A percentile compares a stretch with the other conserved stretches of the same genome.
Evolutionary conservation across 495 filamentous ascomycete genomes (phyloP).

Genomic region (Hypomontagnella monticulosa): DNA sequence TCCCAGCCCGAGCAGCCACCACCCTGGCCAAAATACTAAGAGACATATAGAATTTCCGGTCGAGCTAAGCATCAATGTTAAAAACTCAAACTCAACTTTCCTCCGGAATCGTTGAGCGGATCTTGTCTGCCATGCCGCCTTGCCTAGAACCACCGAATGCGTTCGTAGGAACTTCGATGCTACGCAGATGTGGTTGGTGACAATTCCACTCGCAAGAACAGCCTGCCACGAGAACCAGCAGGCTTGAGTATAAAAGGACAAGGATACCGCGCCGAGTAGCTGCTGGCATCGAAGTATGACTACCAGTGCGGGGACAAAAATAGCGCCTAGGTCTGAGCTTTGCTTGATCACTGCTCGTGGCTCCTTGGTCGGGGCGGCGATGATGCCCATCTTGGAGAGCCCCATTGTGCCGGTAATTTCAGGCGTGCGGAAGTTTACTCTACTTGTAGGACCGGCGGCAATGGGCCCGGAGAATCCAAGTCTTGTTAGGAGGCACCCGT

Average conservation of each 20-base stretch:
- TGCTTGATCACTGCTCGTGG: slow-evolving; percentile 36
- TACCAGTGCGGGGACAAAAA: slow-evolving; percentile 39
- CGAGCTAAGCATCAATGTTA: slow-evolving; percentile 53
- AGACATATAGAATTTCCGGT: slow-evolving; percentile 52
- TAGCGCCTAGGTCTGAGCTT: slow-evolving; percentile 33
- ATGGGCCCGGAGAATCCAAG: background rate
- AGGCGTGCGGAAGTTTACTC: background rate
- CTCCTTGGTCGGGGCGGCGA: slow-evolving; percentile 46
- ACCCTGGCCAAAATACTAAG: slow-evolving; percentile 61
- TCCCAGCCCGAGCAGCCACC: slow-evolving; percentile 50
- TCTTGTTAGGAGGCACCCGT: background rate
- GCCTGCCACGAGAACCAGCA: slow-evolving; percentile 37
- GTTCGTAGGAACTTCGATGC: slow-evolving; percentile 21
- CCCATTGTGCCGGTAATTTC: slow-evolving; percentile 9
- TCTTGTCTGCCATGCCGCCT: slow-evolving; percentile 47
- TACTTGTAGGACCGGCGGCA: background rate
- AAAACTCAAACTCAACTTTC: slow-evolving; percentile 56
- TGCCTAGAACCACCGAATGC: slow-evolving; percentile 7
- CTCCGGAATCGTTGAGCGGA: slow-evolving; percentile 45
- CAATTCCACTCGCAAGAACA: slow-evolving; percentile 25
- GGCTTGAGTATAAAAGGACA: slow-evolving; percentile 41
- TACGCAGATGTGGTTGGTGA: slow-evolving; percentile 32
- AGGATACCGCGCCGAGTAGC: slow-evolving; percentile 31
- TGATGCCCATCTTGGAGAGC: slow-evolving; percentile 39
- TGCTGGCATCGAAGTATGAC: slow-evolving; percentile 48